A percentile compares a stretch with the other conserved stretches of the same genome.
phyloP scores from a whole-genome alignment of 148 eudicot species.

The Rhododendron simsii region DNA sequence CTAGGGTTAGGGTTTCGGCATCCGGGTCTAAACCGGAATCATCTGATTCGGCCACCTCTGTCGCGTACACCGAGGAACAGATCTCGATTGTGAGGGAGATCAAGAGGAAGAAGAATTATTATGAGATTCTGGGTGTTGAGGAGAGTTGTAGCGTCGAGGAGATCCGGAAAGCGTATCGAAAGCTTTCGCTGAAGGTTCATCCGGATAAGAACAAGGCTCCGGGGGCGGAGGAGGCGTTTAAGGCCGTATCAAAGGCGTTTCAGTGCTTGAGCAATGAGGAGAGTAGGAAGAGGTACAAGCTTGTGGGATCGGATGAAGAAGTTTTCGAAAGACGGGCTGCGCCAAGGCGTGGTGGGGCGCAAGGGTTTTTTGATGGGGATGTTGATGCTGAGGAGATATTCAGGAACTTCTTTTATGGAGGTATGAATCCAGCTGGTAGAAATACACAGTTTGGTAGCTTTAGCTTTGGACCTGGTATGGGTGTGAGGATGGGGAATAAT shows the following conservation, averaged over 20 bases:
- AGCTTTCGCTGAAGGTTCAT: conserved; percentile 54
- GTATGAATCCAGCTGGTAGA: conserved; percentile 37
- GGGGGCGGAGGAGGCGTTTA: conserved; percentile 58
- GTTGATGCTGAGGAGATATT: conserved; percentile 59
- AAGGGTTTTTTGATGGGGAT: conserved; percentile 43
- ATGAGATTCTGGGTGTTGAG: conserved; percentile 49
- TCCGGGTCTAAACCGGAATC: conserved; percentile 12
- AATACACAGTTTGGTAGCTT: conserved; percentile 38
- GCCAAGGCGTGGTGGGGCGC: conserved; percentile 18
- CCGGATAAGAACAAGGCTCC: conserved; percentile 58
- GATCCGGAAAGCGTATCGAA: conserved; percentile 46
- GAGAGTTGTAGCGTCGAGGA: conserved; percentile 41
- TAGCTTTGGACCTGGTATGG: conserved; percentile 43
- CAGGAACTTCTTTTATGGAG: conserved; percentile 57
- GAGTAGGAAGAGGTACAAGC: conserved; percentile 37
- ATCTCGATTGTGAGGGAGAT: conserved; percentile 42
- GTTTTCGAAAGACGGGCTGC: conserved; percentile 28
- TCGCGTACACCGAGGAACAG: conserved; percentile 41
- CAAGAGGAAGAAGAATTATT: conserved; percentile 48
- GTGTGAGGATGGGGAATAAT: conserved; percentile 30
- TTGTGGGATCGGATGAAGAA: conserved; percentile 43
- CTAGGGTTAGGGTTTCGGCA: conserved; percentile 33
- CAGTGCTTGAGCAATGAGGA: conserved; percentile 49
- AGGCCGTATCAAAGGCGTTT: conserved; percentile 49
- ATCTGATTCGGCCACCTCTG: conserved; percentile 12